Percentiles rank a stretch among this genome's conserved stretches.
These are phyloP conservation scores for Daldinia concentrica DNA, from an alignment of 495 filamentous ascomycete species.

Conservation along the genomic window DNA sequence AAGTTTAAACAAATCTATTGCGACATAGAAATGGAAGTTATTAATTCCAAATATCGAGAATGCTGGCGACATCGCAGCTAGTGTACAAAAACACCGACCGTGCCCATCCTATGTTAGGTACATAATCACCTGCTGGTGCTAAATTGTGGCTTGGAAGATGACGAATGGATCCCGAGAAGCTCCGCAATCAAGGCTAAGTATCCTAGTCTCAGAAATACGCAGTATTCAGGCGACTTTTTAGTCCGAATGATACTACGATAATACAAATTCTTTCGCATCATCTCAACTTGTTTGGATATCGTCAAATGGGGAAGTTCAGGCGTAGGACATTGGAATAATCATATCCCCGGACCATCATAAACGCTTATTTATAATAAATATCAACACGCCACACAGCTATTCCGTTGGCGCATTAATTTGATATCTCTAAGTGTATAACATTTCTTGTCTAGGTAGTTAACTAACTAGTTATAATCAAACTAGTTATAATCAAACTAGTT, in stretches of 20 bases:
- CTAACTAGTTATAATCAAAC: too few relatives aligned
- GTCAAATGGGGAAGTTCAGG: neutral
- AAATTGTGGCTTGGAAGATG: conserved; percentile 29
- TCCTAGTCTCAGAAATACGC: neutral
- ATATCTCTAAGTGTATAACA: too few relatives aligned
- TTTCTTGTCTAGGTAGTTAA: too few relatives aligned
- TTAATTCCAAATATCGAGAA: conserved; percentile 31
- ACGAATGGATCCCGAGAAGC: conserved; percentile 20
- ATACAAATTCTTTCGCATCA: conserved; percentile 18
- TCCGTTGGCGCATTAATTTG: neutral
- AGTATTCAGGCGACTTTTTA: neutral
- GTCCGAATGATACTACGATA: conserved; percentile 1
- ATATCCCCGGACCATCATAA: neutral
- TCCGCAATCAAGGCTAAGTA: conserved; percentile 47
- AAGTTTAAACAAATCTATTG: conserved; percentile 15
- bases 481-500: too few relatives aligned
- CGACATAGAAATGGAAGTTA: conserved; percentile 2
- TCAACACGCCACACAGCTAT: neutral
- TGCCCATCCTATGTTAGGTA: too few relatives aligned
- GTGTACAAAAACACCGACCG: too few relatives aligned
- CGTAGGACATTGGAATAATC: neutral
- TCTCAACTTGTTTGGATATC: conserved; percentile 2
- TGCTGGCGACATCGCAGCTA: neutral
- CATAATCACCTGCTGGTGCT: conserved; percentile 11
- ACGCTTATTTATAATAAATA: neutral